Percentiles rank a stretch among this genome's conserved stretches.
Conservation (phyloP, 306 rosid species). For the Dalbergia oliveri region DNA sequence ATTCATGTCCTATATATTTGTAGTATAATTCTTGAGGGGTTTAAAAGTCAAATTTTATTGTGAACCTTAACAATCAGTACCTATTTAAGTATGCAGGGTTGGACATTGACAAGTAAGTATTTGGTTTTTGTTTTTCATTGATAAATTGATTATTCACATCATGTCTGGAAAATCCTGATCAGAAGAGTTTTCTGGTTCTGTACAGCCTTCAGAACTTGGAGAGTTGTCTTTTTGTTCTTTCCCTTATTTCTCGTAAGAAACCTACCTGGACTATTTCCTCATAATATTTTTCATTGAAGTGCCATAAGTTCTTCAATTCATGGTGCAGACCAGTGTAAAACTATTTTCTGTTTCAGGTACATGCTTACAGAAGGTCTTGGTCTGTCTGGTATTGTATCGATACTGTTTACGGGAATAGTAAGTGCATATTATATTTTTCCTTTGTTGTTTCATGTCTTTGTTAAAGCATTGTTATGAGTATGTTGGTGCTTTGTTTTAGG, state of each 20-base stretch:
- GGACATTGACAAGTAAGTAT: conserved; percentile 94
- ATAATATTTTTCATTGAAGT: neutral
- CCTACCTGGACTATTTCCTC: conserved; percentile 44
- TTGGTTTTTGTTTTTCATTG: conserved; percentile 35
- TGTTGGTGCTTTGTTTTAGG: conserved; percentile 62
- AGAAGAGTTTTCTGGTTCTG: conserved; percentile 42
- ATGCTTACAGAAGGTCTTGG: conserved; percentile 99
- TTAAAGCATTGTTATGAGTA: conserved; percentile 36
- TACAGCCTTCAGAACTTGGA: conserved; percentile 97
- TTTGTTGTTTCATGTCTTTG: conserved; percentile 16
- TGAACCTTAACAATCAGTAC: conserved; percentile 81
- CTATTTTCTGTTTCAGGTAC: conserved; percentile 63
- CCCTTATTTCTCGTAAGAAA: conserved; percentile 96
- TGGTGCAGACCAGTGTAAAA: conserved; percentile 36
- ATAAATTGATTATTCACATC: conserved; percentile 36
- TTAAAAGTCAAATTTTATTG: conserved; percentile 34
- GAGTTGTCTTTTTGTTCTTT: conserved; percentile 98
- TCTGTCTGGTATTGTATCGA: conserved; percentile 95
- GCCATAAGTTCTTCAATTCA: conserved; percentile 28
- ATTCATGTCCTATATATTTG: conserved; percentile 39
- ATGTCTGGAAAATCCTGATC: conserved; percentile 44
- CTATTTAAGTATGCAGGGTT: conserved; percentile 99
- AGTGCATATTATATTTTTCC: conserved; percentile 47
- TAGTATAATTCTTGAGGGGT: conserved; percentile 34
- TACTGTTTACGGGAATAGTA: conserved; percentile 97